These are phyloP conservation scores for Diaporthe sp. DNA, from an alignment of 2,329 filamentous ascomycete species.

Conservation along the genomic window DNA sequence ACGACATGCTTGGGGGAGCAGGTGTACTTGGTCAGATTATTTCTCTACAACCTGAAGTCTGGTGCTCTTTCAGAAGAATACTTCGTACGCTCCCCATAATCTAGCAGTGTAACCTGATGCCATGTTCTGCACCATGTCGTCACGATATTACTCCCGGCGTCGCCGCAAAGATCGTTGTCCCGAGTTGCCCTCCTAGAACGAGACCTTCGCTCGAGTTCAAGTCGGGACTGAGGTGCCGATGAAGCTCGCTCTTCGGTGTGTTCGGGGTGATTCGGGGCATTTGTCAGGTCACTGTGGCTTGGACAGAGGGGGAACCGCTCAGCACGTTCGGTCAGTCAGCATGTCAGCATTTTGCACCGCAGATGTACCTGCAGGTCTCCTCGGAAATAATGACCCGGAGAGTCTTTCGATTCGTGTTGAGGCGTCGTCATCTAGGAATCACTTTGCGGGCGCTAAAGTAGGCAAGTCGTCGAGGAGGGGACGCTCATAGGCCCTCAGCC, in stretches of 20 bases:
- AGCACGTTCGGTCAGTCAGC: not conserved
- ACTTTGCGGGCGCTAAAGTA: constrained; percentile 26
- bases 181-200: not conserved
- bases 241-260: constrained; percentile 6
- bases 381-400: not conserved
- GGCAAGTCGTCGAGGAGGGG: not conserved
- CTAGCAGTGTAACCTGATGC: too few species aligned
- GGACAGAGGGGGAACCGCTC: not conserved
- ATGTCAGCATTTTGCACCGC: constrained; percentile 2
- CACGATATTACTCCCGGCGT: not conserved
- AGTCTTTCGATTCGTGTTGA: constrained; percentile 6
- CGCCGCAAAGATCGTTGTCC: not conserved
- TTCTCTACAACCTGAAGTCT: not conserved
- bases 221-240: constrained; percentile 16
- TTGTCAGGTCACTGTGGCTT: constrained; percentile 29
- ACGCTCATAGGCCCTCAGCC: constrained; percentile 1
- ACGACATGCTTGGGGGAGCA: not conserved
- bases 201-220: not conserved
- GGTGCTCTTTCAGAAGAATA: not conserved
- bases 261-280: constrained; percentile 10
- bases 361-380: not conserved
- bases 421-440: constrained; percentile 24
- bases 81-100: too few species aligned
- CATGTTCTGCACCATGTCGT: not conserved
- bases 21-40: not conserved